These are phyloP conservation scores for Pythium graminicola DNA, from an alignment of 352 stramenopile genomes.

Conservation along the genomic window DNA sequence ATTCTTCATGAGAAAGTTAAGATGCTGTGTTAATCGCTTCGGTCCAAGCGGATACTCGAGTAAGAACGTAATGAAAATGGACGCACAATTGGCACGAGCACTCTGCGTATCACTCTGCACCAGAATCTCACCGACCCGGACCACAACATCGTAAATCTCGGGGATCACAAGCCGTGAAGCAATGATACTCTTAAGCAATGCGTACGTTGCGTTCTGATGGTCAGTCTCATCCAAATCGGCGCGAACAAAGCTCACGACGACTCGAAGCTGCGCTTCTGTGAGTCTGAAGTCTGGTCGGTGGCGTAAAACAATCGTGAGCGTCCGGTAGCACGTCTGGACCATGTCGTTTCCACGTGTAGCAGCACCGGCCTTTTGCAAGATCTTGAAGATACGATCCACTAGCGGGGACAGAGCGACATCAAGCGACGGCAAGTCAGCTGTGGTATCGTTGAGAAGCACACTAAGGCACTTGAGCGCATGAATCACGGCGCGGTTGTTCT, in stretches of 20 bases:
- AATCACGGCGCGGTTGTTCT: conserved; percentile 89
- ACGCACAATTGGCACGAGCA: conserved; percentile 73
- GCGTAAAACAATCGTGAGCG: conserved; percentile 87
- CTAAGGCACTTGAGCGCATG: conserved; percentile 91
- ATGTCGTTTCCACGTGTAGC: conserved; percentile 90
- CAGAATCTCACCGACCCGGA: conserved; percentile 90
- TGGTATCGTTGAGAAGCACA: conserved; percentile 78
- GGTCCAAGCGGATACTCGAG: conserved; percentile 93
- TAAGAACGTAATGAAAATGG: conserved; percentile 88
- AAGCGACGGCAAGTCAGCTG: conserved; percentile 77
- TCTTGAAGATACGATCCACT: conserved; percentile 90
- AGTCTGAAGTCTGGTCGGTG: conserved; percentile 49
- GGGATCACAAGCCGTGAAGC: conserved; percentile 88
- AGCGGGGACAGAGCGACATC: conserved; percentile 69
- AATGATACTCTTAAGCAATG: conserved; percentile 90
- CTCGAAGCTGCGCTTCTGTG: conserved; percentile 65
- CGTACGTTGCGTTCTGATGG: conserved; percentile 94
- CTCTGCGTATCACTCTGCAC: conserved; percentile 89
- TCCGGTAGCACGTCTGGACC: conserved; percentile 93
- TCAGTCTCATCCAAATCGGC: conserved; percentile 90
- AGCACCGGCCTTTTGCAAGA: conserved; percentile 80
- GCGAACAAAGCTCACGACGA: conserved; percentile 90
- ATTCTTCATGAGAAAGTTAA: conserved; percentile 95
- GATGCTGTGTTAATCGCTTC: conserved; percentile 90
- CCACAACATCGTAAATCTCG: conserved; percentile 96